Base-by-base conservation (phyloP, 768 basidiomycete genomes). In the Amanita pallidorosea region DNA sequence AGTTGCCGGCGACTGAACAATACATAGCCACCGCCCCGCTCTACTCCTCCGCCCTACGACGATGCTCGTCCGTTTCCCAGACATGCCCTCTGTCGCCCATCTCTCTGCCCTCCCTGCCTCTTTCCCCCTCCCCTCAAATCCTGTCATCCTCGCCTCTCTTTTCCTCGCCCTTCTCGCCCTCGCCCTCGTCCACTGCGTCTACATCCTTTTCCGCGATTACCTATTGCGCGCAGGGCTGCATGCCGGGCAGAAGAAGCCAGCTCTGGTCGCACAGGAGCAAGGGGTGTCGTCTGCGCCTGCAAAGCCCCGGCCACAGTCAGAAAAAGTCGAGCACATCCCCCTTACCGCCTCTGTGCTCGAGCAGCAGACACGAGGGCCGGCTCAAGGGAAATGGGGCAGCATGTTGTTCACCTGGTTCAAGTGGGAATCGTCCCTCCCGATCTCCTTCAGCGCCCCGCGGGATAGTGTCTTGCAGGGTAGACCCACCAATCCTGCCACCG, bases 121-220 rank as follows among this genome's bases (percentile, higher is more conserved):
- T 7, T 41, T 43, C 20, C 9, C 27, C 33, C 31, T 51, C 18
- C 49, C 49, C 33, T 51, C 49, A 15, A 51, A 51, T 46, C 52
- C 63, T 38, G 58, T 56, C 42, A 52, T 54, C 45, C 62, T 60
- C 54, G 53, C 59, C 38, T 53, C 55, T 27, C 52, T 64, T 20
- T 56, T 64, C 45, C 57, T 56, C 53, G 50, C 50, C 8, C 43
- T 51, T 23, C 11, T 42, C 23, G 13, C 45, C 23, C 43, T 51
- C 42, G 31, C 45, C 43, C 18, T 45, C n/a, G 43, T 45, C 42
- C 50, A 51, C 29, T 33, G 35, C 33, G 46, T 55, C 18, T 56
- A 51, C 41, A 45, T 54, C 50, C 55, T 56, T 22, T 15, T 54
- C 45, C 50, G 34, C 42, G 50, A 40, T 22, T 51, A 51, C 25